Evolutionary conservation across 495 filamentous ascomycete genomes (phyloP), one percentile per base, ranked within the genome.

Genomic region (Pyrenula massariospora): DNA sequence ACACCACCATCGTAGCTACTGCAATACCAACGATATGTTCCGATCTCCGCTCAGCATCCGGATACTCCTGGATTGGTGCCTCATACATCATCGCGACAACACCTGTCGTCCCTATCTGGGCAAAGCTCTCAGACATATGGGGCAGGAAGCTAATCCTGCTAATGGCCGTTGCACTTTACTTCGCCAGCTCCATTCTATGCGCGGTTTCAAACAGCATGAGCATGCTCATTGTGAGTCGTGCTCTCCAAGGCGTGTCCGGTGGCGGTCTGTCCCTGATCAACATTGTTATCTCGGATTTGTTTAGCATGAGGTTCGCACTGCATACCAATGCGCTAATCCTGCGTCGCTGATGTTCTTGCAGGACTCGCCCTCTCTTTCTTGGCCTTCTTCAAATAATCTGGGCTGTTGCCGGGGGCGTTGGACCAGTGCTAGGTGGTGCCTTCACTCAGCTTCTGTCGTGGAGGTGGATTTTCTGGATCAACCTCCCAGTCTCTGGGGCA

Each of bases 391-490:
- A 78, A 57, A 66, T 73, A 3, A 75, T 81, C 57, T 83, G 81
- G 80, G 77, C 77, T 0, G 58, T 84, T 25, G 81, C 79, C 1
- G 77, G 73, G 10, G 78, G 73, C 5, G 62, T 84, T 3, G 87
- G 87, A 0, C 87, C 87, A 1, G 62, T 91, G 2, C 69, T 89
- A 1, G 87, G 87, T 12, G 87, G 87, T 20, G 73, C 76, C 1
- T 84, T 91, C 53, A 77, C 86, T 0, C 71, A 84, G 50, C 70
- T 74, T 2, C 72, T 82, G 12, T 73, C 72, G 2, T 90, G 87
- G 87, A 64, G 83, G 25, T 86, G 83, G 75, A 78, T 77, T 25
- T 89, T 86, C 64, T 88, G 81, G 81, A 82, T 89, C 70, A 89
- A 89, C 60, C 65, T 87, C 1, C 86, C 86, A 0, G 72, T 86